Evolutionary conservation across 352 stramenopile genomes (phyloP), one percentile per base, ranked within the genome.

Genomic region (Phytophthora nicotianae): DNA sequence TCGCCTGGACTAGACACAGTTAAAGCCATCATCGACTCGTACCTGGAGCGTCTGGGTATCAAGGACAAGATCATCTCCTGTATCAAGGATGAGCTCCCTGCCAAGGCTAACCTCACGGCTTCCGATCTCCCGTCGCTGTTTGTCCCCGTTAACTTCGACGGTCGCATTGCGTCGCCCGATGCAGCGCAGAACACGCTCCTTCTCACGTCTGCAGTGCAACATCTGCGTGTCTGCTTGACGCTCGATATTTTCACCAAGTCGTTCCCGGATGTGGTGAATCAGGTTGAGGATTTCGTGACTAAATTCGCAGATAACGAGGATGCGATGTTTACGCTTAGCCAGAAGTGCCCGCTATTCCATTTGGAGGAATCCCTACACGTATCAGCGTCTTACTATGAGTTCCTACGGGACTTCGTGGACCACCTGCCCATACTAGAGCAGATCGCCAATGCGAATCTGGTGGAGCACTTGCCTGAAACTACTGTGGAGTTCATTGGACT

Each of bases 21-120:
- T 20, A 79, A 80, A n/a, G 45, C 47, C 2, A 72, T 82, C 14
- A 32, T 93, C 8, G 77, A 88, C 23, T 81, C 86, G 43, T 83
- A 74, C 23, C 70, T 91, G 16, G 79, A 89, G 62, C 75, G 76
- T 20, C 61, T 85, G 13, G 70, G 70, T 2, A 79, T 92, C 56
- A 91, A 90, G 50, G 81, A 94, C 59, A 94, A 94, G 59, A 68
- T 90, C 2, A 72, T 92, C 23, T 76, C 79, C 4, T 81, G 79
- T 24, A 65, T 92, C 14, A 79, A 79, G 11, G 81, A 88, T 33
- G 72, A 81, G 24, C 38, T 91, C 10, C 77, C 79, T 21, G 67
- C 72, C 29, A 73, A 73, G 14, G 55, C 65, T 41, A 23, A 71
- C 14, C 58, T 91, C 4, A 61, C 68, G 2, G 49, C 62, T 0